Conservation (phyloP, 495 filamentous ascomycete species). For the Sporormia fimetaria region DNA sequence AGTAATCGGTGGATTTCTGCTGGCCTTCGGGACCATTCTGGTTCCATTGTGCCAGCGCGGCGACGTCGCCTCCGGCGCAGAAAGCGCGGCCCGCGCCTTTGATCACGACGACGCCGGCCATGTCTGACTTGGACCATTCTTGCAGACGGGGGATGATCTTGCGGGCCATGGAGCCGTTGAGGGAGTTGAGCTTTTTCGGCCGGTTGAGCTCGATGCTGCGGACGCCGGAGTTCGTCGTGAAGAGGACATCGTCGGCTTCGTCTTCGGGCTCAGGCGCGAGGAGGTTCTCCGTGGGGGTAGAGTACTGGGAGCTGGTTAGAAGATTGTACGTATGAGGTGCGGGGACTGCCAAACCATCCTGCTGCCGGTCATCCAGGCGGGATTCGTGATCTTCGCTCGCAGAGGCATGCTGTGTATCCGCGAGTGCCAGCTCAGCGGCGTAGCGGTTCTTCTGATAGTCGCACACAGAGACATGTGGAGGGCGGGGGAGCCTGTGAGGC, state of each 20-base stretch:
- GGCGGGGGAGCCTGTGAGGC: background rate
- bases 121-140: slow-evolving; percentile 88
- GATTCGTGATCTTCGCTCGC: slow-evolving; percentile 65
- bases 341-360: slow-evolving; percentile 35
- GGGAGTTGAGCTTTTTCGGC: slow-evolving; percentile 75
- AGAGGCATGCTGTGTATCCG: slow-evolving; percentile 60
- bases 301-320: slow-evolving; percentile 20
- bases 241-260: slow-evolving; percentile 83
- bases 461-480: slow-evolving; percentile 25
- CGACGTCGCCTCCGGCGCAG: slow-evolving; percentile 89
- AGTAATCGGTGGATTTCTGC: slow-evolving; percentile 65
- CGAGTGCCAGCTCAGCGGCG: slow-evolving; percentile 25
- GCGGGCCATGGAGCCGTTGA: slow-evolving; percentile 84
- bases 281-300: slow-evolving; percentile 20
- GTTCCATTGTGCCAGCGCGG: slow-evolving; percentile 61
- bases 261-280: slow-evolving; percentile 40
- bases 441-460: slow-evolving; percentile 18
- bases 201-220: slow-evolving; percentile 91
- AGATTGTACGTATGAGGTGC: background rate
- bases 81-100: slow-evolving; percentile 80
- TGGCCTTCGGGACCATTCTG: slow-evolving; percentile 53
- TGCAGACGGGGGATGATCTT: slow-evolving; percentile 79
- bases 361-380: slow-evolving; percentile 41
- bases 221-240: slow-evolving; percentile 75
- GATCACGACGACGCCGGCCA: slow-evolving; percentile 86